phyloP scores from a whole-genome alignment of 805 yeast species.

The Schwanniomyces polymorphus region DNA sequence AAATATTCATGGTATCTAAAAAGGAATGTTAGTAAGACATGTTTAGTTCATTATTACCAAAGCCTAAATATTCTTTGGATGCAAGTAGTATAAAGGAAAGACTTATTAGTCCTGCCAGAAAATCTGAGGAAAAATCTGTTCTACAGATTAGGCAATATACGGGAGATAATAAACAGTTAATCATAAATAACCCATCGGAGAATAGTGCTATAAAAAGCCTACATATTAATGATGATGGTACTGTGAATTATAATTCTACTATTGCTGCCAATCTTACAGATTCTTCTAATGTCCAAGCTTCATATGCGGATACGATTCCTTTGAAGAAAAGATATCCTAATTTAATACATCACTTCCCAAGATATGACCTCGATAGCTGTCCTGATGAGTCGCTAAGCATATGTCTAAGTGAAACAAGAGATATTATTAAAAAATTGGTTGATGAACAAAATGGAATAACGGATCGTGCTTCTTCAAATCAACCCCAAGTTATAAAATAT shows the following conservation, averaged over 20 bases:
- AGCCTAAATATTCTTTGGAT: slow-evolving; percentile 26
- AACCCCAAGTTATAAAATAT: slow-evolving; percentile 34
- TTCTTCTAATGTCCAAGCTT: slow-evolving; percentile 38
- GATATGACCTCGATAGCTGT: slow-evolving; percentile 35
- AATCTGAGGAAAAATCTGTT: not conserved
- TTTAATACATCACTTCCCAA: slow-evolving; percentile 40
- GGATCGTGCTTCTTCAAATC: slow-evolving; percentile 10
- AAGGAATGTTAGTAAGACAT: slow-evolving; percentile 9
- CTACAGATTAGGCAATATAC: not conserved
- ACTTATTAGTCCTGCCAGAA: not conserved
- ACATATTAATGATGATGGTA: slow-evolving; percentile 25
- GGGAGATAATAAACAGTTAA: not conserved
- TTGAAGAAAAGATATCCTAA: slow-evolving; percentile 43
- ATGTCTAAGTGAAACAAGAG: slow-evolving; percentile 56
- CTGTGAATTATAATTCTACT: slow-evolving; percentile 25
- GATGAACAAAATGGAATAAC: slow-evolving; percentile 24
- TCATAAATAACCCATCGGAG: not conserved
- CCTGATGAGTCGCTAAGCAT: slow-evolving; percentile 45
- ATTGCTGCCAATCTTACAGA: slow-evolving; percentile 16
- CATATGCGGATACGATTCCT: slow-evolving; percentile 61
- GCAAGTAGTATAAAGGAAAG: not conserved
- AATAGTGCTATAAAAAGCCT: slow-evolving; percentile 16
- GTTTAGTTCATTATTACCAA: slow-evolving; percentile 38
- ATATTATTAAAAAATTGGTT: slow-evolving; percentile 45
- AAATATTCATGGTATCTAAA: not conserved